Conservation (phyloP, 108 stramenopile genomes). For the Cyclotella sp. region DNA sequence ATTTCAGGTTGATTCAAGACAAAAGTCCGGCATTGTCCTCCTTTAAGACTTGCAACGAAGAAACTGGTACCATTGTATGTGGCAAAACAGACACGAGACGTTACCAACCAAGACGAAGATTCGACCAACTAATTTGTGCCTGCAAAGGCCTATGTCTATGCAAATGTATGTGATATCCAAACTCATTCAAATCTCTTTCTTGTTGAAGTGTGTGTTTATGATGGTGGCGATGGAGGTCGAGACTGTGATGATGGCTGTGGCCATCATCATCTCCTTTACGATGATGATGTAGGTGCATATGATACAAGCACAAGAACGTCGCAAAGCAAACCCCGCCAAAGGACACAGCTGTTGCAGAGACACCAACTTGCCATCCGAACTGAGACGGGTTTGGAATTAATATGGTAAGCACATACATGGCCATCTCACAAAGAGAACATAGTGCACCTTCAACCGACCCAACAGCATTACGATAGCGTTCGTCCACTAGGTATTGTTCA, state of each 20-base stretch:
- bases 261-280: not conserved
- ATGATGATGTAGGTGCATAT: constrained; percentile 38
- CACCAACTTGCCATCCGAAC: constrained; percentile 31
- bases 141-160: constrained; percentile 21
- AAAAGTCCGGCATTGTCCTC: no score
- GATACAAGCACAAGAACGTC: constrained; percentile 29
- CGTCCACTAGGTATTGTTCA: constrained; percentile 46
- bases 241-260: constrained; percentile 28
- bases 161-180: constrained; percentile 34
- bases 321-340: constrained; percentile 24
- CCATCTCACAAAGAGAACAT: constrained; percentile 36
- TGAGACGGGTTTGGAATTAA: constrained; percentile 19
- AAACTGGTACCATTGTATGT: no score
- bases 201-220: constrained; percentile 33
- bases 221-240: not conserved
- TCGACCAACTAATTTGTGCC: not conserved
- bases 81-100: no score
- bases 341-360: constrained; percentile 28
- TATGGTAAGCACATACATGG: constrained; percentile 32
- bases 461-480: constrained; percentile 42
- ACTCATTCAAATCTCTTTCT: constrained; percentile 25
- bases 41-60: no score
- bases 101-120: not conserved
- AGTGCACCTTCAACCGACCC: constrained; percentile 41
- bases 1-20: no score